Evolutionary conservation across 2,329 filamentous ascomycete genomes (phyloP).

Genomic region (Tolypocladium album): DNA sequence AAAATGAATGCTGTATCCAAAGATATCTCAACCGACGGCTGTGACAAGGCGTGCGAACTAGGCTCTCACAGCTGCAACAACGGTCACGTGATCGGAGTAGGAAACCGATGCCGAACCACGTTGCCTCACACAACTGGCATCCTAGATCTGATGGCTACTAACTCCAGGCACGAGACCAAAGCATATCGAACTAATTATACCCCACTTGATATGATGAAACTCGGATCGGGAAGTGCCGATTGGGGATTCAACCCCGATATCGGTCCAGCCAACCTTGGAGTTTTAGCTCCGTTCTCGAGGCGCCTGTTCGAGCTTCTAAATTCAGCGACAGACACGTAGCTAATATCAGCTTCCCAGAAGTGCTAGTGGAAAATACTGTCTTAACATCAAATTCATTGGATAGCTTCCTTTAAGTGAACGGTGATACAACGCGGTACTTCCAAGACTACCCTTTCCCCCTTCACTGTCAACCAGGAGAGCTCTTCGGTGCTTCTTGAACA

Average conservation of each 20-base stretch:
- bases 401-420: too few species aligned
- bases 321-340: too few species aligned
- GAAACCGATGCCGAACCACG: not conserved
- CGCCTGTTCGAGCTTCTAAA: too few species aligned
- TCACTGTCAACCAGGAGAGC: not conserved
- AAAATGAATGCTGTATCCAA: not conserved
- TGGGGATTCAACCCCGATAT: not conserved
- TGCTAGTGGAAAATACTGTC: too few species aligned
- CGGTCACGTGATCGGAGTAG: not conserved
- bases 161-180: not conserved
- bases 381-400: too few species aligned
- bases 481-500: not conserved
- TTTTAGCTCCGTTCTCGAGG: too few species aligned
- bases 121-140: too few species aligned
- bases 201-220: too few species aligned
- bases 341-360: too few species aligned
- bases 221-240: too few species aligned
- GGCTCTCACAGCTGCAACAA: not conserved
- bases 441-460: not conserved
- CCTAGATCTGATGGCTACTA: too few species aligned
- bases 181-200: too few species aligned
- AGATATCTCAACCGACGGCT: not conserved
- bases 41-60: not conserved
- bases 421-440: not conserved
- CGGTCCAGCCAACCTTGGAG: not conserved